These are phyloP conservation scores for Solanum pimpinellifolium DNA, from an alignment of 257 asterid genomes.

Conservation along the genomic window DNA sequence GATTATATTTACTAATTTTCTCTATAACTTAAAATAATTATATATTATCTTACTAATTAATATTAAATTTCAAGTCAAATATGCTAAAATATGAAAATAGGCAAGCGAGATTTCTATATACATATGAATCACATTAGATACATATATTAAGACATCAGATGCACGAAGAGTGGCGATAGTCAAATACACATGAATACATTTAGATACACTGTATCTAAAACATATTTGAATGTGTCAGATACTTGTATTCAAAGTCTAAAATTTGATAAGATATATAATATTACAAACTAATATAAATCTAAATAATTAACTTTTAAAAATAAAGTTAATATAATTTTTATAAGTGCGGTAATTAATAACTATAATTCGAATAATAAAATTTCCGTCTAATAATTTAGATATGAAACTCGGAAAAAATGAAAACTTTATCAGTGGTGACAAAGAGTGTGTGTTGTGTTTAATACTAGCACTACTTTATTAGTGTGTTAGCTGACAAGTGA, in stretches of 20 bases:
- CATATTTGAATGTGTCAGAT: rapidly evolving
- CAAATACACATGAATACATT: rapidly evolving
- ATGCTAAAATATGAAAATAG: too few relatives aligned
- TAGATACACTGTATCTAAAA: too few relatives aligned
- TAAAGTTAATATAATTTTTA: too few relatives aligned
- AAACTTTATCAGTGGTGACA: background rate
- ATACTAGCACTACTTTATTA: background rate
- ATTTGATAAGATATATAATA: rapidly evolving
- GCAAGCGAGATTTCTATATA: rapidly evolving
- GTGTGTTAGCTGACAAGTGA: background rate
- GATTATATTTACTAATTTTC: too few relatives aligned
- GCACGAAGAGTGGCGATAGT: rapidly evolving
- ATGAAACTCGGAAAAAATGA: rapidly evolving
- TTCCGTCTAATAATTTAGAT: rapidly evolving
- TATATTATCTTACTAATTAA: too few relatives aligned
- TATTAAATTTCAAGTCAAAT: too few relatives aligned
- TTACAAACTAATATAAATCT: too few relatives aligned
- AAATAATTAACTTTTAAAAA: too few relatives aligned
- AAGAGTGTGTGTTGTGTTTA: background rate
- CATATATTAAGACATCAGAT: rapidly evolving
- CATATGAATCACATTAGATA: too few relatives aligned
- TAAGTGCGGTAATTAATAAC: too few relatives aligned
- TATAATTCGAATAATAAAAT: too few relatives aligned
- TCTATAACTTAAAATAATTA: too few relatives aligned
- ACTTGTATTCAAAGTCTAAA: rapidly evolving